Base-by-base conservation (phyloP, 2,329 filamentous ascomycete species). In the Calonectria ilicicola region DNA sequence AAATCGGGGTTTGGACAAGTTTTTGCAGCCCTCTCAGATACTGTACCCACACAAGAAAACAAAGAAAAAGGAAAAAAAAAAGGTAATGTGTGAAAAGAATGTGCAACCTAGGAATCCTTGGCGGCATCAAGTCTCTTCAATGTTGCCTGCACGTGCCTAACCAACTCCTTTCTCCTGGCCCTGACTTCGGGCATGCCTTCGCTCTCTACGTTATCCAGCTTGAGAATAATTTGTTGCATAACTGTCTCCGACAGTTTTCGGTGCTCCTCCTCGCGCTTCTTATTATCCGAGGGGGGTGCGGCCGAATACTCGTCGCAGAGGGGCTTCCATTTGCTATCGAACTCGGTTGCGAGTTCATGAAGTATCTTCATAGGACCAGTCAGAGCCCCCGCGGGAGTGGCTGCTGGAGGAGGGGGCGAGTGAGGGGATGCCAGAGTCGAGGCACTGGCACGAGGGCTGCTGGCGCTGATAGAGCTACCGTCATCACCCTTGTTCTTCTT, bases 201-300 rank as follows among this genome's bases (percentile, higher is more conserved):
- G 0, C 92, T 92, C 77, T 96, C 93, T 3, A 96, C 91, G 26
- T 89, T 92, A 81, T 97, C 94, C 46, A 95, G 83, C 84, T 96
- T 96, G 75, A 97, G 84, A 44, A 96, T 80, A 2, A 95, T 91
- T 77, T 95, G 93, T 74, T 93, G 91, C 87, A 97, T 87, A 46
- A 95, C 89, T 5, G 92, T 94, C 86, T 97, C 94, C 5, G 91
- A 92, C 21, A 97, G 83, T 81, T 90, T 92, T 81, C 93, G 92
- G 81, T 96, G 93, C 80, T 96, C 93, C 40, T 95, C 94, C 17
- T 90, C 89, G 63, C 90, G 87, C 86, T 93, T 95, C 82, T 92
- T 92, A 46, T 85, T 80, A 65, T 95, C 93, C 4, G 83, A 81
- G 0, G 94, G 94, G 14, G 94, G 92, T 10, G 88, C 85, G 7